Evolutionary conservation across 345 rosid species (phyloP), one percentile per base, ranked within the genome.

Genomic region (Isatis tinctoria): DNA sequence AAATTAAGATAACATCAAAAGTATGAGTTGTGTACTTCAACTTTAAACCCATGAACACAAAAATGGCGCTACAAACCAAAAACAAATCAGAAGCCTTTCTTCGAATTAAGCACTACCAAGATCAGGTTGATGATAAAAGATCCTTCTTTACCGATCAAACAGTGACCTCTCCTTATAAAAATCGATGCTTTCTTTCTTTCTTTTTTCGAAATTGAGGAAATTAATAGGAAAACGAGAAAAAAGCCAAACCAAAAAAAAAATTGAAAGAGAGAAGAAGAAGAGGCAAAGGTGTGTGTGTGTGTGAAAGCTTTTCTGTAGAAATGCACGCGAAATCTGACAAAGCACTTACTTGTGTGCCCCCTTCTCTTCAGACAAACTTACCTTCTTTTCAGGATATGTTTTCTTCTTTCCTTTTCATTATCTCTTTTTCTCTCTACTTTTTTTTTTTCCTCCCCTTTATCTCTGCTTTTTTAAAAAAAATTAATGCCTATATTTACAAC

Each of bases 1-100:
- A 63, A 67, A 61, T 18, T 67, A 72, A 72, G 79, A 74, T 58
- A 77, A 74, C 52, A 82, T 84, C 60, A 80, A 73, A 83, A 82
- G 78, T 63, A 82, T 83, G 83, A 74, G 86, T 75, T 82, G 83
- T 84, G 73, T 47, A 79, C 54, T 78, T 81, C 58, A 74, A 73
- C 82, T 82, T 82, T 76, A 78, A 80, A 80, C 78, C 57, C 56
- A 61, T 39, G 57, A 75, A 75, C 74, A 44, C 27, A 20, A 66
- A 20, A 60, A 33, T 65, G 78, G 65, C 65, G 66, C 78, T 74
- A 65, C 40, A 36, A 35, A 57, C 65, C 65, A 65, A 56, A 22
- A 37, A 33, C 56, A 14, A 28, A 43, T 13, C 53, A 70, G 60
- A 75, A 60, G 16, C 17, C 56, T 59, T 36, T 75, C 56, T 53